Evolutionary conservation across 331 rosid species (phyloP), one percentile per base, ranked within the genome.

Genomic region (Acacia concinna): DNA sequence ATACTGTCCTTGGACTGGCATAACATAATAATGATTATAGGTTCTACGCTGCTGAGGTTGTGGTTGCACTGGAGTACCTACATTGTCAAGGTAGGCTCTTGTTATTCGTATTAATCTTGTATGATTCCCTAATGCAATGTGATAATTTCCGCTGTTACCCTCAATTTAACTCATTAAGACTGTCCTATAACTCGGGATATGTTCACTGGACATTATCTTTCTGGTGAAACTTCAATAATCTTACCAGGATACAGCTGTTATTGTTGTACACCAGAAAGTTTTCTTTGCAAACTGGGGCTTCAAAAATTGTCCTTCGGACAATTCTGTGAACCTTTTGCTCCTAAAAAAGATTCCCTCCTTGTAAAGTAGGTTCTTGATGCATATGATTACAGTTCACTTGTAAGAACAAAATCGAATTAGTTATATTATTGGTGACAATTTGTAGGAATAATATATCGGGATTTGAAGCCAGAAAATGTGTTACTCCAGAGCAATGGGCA

Each of bases 401-500:
- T 77, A 11, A 59, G 69, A 79, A 37, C 65, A 68, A 49, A 77
- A 30, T 68, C 75, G 23, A 80, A 38, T 7, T 38, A 54, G 69
- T 65, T 46, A 78, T 8, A 46, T 57, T 65, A 56, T 72, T 47
- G 81, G 63, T 79, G 83, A 49, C 11, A 74, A 51, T 71, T 67
- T 65, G 37, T 83, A 95, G 99, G 99, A 75, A 91, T 95, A 90
- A 95, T 95, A 70, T 95, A 95, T 79, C 84, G 99, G 63, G 99
- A 95, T 85, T 84, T 95, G 82, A 95, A 95, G 96, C 99, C 99
- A 30, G 99, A 95, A 79, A 95, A 95, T 83, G 96, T 95, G 77
- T 82, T 95, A 81, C 88, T 95, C 77, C 99, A 93, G 83, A 49
- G 90, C 73, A 82, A 28, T 49, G 99, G 99, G 3, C 99, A 95